Base-by-base conservation (phyloP, 306 rosid species). In the Echinosophora koreensis region DNA sequence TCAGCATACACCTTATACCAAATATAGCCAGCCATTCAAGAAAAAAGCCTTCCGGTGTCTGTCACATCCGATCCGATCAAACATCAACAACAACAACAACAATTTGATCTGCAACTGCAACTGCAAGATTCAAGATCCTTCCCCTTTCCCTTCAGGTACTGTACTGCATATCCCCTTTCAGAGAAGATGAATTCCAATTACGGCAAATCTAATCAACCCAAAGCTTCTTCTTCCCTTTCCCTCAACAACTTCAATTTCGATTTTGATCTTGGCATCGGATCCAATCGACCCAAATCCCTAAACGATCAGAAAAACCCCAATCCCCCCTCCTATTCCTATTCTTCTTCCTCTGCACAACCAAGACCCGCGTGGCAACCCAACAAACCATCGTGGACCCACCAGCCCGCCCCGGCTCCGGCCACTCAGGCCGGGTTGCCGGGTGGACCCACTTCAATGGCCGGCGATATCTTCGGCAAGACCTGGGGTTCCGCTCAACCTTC, bases 231-330 rank as follows among this genome's bases (percentile, higher is more conserved):
- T 55, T 86, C 91, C 83, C 67, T 68, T 79, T 87, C 86, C 8
- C 69, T 87, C 82, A 60, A 90, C 70, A 84, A 86, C 80, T 86
- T 86, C 77, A 97, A 89, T 70, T 96, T 92, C 73, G 99, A 91
- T 71, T 88, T 96, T 71, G 99, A 88, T 96, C 87, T 95, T 8
- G 99, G 97, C 32, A 62, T 89, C 80, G 97, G 93, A 80, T 89
- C 99, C 28, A 86, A 87, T 41, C 86, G 82, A 54, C 81, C 92
- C 84, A 92, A 79, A 86, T 85, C 99, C 42, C 97, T 96, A 50
- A 91, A 89, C 81, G 96, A 92, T 60, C 91, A 96, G 89, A 96
- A 92, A 82, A 88, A 77, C 89, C 88, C 68, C 15, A 69, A 82
- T 28, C 50, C 90, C 13, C 42, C 93, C 14, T 78, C 94, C 14